Evolutionary conservation across 2,329 filamentous ascomycete species (phyloP).

Genomic region (Calonectria pseudoreteaudii): DNA sequence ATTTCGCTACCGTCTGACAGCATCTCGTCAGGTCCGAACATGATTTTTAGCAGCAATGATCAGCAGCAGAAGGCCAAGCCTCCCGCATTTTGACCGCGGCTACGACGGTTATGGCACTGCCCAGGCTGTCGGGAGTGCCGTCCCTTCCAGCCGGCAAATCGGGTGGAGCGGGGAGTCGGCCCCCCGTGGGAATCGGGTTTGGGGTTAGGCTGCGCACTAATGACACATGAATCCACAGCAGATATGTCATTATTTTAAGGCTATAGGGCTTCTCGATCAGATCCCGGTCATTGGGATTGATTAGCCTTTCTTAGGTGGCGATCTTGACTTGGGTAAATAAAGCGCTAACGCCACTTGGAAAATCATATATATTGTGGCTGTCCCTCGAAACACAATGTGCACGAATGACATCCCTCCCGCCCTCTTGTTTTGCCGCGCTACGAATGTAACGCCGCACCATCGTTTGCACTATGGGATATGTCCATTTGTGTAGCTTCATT

Average conservation of each 20-base stretch:
- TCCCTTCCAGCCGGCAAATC: background rate
- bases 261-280: background rate
- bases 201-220: background rate
- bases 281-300: background rate
- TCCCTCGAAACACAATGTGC: background rate
- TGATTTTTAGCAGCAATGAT: background rate
- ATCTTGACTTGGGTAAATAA: background rate
- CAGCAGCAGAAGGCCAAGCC: background rate
- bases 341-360: background rate
- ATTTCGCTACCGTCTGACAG: background rate
- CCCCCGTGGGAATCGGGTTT: background rate
- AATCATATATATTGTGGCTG: background rate
- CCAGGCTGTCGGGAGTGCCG: background rate
- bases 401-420: background rate
- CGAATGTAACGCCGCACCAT: background rate
- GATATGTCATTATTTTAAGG: background rate
- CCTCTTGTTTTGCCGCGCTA: background rate
- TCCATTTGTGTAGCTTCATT: background rate
- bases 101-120: background rate
- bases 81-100: background rate
- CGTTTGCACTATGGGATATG: background rate
- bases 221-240: background rate
- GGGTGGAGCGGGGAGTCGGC: background rate
- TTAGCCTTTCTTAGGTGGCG: background rate
- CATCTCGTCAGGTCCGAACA: background rate